A percentile compares a stretch with the other conserved stretches of the same genome.
Evolutionary conservation across 2,329 filamentous ascomycete species (phyloP).

Genomic region (Neofusicoccum laricinum): DNA sequence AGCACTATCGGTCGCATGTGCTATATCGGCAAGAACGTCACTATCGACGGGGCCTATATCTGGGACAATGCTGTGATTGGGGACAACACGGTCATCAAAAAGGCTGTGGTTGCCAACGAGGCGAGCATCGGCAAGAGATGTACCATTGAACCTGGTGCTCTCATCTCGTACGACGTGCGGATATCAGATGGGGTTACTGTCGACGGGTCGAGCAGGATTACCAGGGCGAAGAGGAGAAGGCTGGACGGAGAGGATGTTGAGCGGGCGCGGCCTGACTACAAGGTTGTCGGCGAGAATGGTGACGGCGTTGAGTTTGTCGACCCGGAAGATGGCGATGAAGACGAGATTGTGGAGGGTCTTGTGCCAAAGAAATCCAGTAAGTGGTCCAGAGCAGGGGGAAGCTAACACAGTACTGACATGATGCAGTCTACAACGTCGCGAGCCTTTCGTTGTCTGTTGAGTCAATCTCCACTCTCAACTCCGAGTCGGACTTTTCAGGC

Average conservation of each 20-base stretch:
- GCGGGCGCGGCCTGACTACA: constrained; percentile 42
- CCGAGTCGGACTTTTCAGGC: constrained; percentile 41
- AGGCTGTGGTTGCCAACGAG: constrained; percentile 73
- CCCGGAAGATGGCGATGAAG: constrained; percentile 63
- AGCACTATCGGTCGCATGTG: constrained; percentile 83
- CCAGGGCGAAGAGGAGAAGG: constrained; percentile 44
- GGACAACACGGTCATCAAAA: constrained; percentile 67
- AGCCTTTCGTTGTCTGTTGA: constrained; percentile 46
- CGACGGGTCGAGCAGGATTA: constrained; percentile 43
- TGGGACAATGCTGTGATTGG: constrained; percentile 82
- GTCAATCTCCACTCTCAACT: constrained; percentile 65
- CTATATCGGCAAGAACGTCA: constrained; percentile 80
- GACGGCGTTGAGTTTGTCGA: constrained; percentile 58
- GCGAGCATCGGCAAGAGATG: constrained; percentile 69
- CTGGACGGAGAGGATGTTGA: constrained; percentile 41
- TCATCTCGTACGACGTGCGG: constrained; percentile 76
- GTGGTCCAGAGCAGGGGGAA: constrained; percentile 13
- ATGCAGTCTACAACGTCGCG: constrained; percentile 50
- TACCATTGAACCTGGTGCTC: constrained; percentile 66
- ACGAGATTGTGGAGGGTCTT: constrained; percentile 48
- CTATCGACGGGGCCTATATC: constrained; percentile 75
- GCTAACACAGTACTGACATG: neutral
- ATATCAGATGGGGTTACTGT: constrained; percentile 61
- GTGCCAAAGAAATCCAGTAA: constrained; percentile 33
- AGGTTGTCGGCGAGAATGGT: constrained; percentile 57